Conservation (phyloP, 495 filamentous ascomycete species). For the Annulohypoxylon bovei region DNA sequence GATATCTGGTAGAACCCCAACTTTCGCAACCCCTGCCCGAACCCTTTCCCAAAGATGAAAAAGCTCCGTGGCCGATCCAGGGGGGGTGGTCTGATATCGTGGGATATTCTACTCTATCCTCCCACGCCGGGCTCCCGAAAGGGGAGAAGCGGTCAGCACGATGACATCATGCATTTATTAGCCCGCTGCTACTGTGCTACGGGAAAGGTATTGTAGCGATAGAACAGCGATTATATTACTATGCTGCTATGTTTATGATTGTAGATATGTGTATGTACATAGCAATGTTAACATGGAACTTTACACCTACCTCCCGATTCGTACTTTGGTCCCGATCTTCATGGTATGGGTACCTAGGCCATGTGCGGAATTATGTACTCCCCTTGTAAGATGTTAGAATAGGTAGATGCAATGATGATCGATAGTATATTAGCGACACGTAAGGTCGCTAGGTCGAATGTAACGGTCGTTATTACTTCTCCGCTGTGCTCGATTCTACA, state of each 20-base stretch:
- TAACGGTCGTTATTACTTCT: neutral
- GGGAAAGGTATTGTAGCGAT: neutral
- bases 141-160: conserved; percentile 32
- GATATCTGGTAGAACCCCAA: neutral
- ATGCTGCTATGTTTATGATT: neutral
- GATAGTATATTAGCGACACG: neutral
- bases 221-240: neutral
- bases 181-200: neutral
- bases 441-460: neutral
- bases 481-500: neutral
- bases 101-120: conserved; percentile 7
- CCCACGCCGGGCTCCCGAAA: neutral
- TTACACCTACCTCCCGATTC: conserved; percentile 1
- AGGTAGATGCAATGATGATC: neutral
- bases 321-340: conserved; percentile 8
- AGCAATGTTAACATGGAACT: neutral
- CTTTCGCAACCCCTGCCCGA: neutral
- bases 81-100: conserved; percentile 3
- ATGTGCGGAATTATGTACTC: neutral
- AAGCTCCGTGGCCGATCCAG: conserved; percentile 2
- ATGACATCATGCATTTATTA: conserved; percentile 34
- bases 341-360: neutral
- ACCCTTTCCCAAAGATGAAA: neutral
- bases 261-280: neutral
- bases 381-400: neutral